A percentile compares a stretch with the other conserved stretches of the same genome.
These are phyloP conservation scores for Fusarium sp. DNA, from an alignment of 2,329 filamentous ascomycete genomes.

Conservation along the genomic window DNA sequence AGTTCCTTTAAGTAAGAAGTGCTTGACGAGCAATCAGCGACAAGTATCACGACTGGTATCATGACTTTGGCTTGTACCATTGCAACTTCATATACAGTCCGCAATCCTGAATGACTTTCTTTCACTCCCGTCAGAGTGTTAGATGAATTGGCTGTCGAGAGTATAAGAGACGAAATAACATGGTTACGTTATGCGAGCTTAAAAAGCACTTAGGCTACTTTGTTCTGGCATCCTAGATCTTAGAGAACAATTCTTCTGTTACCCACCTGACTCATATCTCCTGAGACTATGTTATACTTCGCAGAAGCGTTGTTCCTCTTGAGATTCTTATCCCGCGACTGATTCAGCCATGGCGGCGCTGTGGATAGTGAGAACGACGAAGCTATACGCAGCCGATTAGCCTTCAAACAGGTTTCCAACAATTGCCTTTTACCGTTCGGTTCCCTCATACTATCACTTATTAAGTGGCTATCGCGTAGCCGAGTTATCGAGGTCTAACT, in stretches of 20 bases:
- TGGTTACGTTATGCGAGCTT: background rate
- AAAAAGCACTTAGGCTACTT: background rate
- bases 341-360: no score
- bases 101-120: background rate
- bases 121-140: background rate
- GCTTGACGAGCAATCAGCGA: background rate
- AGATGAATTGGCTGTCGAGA: background rate
- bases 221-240: background rate
- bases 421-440: rapidly evolving
- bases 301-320: background rate
- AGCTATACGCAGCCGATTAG: no score
- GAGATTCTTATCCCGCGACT: background rate
- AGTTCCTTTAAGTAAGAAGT: background rate
- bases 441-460: background rate
- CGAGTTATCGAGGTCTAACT: background rate
- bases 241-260: background rate
- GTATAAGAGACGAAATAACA: background rate
- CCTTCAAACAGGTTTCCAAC: background rate
- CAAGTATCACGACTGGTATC: background rate
- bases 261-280: no score
- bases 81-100: background rate
- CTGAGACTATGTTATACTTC: background rate
- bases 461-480: background rate
- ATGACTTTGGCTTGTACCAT: background rate
- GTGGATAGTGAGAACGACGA: no score